Conservation (phyloP, 164 flowering plant genomes). For the Umbilicus rupestris region DNA sequence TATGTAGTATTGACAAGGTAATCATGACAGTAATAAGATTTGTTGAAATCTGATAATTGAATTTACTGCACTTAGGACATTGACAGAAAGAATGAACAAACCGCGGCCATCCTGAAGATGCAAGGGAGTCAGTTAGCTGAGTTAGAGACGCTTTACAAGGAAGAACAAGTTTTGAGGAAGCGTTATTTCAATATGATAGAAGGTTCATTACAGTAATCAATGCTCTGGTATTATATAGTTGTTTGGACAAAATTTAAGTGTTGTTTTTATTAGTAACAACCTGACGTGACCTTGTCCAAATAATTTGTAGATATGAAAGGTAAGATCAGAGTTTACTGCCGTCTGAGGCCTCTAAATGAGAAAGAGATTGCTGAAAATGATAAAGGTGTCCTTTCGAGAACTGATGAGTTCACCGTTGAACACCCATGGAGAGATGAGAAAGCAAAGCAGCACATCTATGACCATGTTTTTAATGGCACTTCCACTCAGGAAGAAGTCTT, state of each 20-base stretch:
- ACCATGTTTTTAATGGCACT: slow-evolving; percentile 70
- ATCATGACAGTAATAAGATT: neutral
- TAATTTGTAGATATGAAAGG: slow-evolving; percentile 85
- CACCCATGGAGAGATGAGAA: slow-evolving; percentile 94
- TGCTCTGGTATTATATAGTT: neutral
- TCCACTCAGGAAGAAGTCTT: slow-evolving; percentile 88
- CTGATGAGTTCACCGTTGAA: slow-evolving; percentile 89
- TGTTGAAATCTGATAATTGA: neutral
- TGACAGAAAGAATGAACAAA: slow-evolving; percentile 94
- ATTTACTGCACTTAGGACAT: slow-evolving; percentile 49
- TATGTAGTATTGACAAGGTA: no score
- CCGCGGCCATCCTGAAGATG: slow-evolving; percentile 89
- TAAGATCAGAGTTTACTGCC: slow-evolving; percentile 85
- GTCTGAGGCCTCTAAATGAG: slow-evolving; percentile 69
- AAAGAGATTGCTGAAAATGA: slow-evolving; percentile 68
- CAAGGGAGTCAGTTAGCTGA: slow-evolving; percentile 88
- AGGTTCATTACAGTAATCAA: slow-evolving; percentile 41
- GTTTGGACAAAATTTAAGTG: neutral
- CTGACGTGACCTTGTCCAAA: neutral
- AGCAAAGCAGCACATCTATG: slow-evolving; percentile 74
- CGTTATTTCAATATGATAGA: slow-evolving; percentile 88
- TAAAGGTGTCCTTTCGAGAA: slow-evolving; percentile 30
- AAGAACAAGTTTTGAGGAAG: slow-evolving; percentile 85
- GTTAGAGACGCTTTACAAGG: slow-evolving; percentile 74
- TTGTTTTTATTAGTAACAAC: neutral